These are phyloP conservation scores for Miscanthus sacchariflorus DNA, from an alignment of 202 grass and related monocot species.

Conservation along the genomic window DNA sequence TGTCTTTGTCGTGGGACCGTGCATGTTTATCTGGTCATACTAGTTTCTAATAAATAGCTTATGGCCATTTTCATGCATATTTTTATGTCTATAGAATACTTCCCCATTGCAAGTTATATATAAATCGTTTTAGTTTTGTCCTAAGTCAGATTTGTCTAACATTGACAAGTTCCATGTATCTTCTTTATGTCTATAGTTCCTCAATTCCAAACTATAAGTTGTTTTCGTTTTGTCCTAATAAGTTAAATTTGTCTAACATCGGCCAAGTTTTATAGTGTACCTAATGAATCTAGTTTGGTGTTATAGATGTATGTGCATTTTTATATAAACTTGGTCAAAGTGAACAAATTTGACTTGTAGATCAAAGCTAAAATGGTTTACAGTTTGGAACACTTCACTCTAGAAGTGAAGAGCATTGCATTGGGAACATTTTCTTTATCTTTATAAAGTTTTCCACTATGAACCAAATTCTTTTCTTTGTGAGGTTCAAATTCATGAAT, in stretches of 20 bases:
- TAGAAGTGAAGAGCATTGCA: not conserved
- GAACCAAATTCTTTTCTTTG: not conserved
- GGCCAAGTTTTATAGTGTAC: not conserved
- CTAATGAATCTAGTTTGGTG: not conserved
- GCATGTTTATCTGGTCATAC: not conserved
- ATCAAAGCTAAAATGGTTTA: not conserved
- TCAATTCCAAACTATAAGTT: not conserved
- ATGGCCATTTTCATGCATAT: not conserved
- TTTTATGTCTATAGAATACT: not conserved
- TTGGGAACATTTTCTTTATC: not conserved
- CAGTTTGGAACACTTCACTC: not conserved
- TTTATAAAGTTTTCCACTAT: not conserved
- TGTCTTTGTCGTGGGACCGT: too few relatives aligned
- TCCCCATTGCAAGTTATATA: not conserved
- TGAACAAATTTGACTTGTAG: not conserved
- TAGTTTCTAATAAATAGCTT: not conserved
- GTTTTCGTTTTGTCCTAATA: not conserved
- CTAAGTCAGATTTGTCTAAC: not conserved
- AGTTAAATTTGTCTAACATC: not conserved
- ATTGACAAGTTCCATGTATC: not conserved
- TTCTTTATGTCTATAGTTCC: not conserved
- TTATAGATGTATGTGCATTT: too few relatives aligned
- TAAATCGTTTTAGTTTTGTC: not conserved
- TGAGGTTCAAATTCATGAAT: not conserved
- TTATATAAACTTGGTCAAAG: not conserved